Base-by-base conservation (phyloP, 768 basidiomycete genomes). In the Phylloporus arenicola region DNA sequence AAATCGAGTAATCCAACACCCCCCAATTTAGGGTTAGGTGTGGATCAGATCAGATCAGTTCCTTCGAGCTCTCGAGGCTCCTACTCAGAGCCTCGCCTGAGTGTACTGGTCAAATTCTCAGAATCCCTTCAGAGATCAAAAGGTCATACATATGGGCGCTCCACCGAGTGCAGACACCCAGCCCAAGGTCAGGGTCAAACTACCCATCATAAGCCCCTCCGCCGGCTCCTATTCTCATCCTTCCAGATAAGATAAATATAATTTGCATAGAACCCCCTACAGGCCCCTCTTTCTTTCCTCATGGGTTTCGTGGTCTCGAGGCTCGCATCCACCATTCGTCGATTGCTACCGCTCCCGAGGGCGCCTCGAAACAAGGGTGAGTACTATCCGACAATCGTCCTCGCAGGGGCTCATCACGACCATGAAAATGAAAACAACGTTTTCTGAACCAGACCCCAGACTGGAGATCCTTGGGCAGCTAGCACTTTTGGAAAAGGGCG, bases 281-380 rank as follows among this genome's bases (percentile, higher is more conserved):
- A 22, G 4, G 5, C 14, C 35, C 30, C 35, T 29, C 12, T 14
- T 29, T 25, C 27, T 27, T 30, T 38, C 10, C 17, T 8, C 4
- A 60, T 61, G 53, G 48, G 52, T 11, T 55, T 45, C 34, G 19
- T 48, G 9, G 10, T 53, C 50, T 16, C 43, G 37, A 57, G 45
- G 41, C 6, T 61, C 14, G n/a, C 11, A 6, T 19, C 14, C 1
- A 31, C 43, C 12, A 7, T 58, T 4, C 10, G 12, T 30, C 30
- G 38, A 9, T 38, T 27, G 30, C 6, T 50, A 5, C 33, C 8
- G 20, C 4, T 11, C 33, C 2, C 3, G 16, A 7, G 33, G 6
- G 8, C 8, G 20, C 17, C 22, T 10, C 4, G 14, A 20, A 52
- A 37, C 24, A 37, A 54, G 38, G 50, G 55, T 53, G 42, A 43